Base-by-base conservation (phyloP, 2,329 filamentous ascomycete genomes). In the Ophiostoma tasmaniense region DNA sequence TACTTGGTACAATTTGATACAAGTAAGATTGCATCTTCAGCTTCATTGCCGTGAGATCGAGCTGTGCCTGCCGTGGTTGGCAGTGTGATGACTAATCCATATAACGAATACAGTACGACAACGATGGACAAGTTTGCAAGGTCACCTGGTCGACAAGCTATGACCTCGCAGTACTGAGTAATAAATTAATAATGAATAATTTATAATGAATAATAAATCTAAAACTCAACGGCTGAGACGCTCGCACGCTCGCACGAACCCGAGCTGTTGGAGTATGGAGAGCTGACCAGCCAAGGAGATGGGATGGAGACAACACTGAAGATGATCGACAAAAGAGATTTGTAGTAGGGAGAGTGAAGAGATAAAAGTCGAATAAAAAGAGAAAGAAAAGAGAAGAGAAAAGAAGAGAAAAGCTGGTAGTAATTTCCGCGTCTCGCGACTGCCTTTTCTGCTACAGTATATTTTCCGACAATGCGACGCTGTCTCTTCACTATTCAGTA, bases 391-490 rank as follows among this genome's bases (percentile, higher is more conserved):
- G 13, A n/a, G 39, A 42, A 42, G 3, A 20, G 6, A 42, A 20
- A 20, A 17, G 39, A 42, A 6, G 14, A 42, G 17, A 42, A 42
- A 3, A 42, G 4, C n/a, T n/a, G n/a, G n/a, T n/a, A n/a, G n/a
- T n/a, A n/a, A n/a, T 22, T 55, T 52, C n/a, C n/a, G 50, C 50
- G 50, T 52, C 11, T 25, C 45, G 20, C 0, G 2, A 50, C 33
- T n/a, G 17, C 42, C 11, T 65, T 65, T 35, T 66, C 33, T 25
- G 22, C 13, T 28, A 33, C 30, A 33, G 30, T 3, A 33, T 66
- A 37, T 66, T 66, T 45, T 39, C 62, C 62, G 37, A 45, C 22
- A 10, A 30, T 66, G 25, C 62, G 33, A 65, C 62, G 62, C 39
- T 65, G 50, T 25, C 8, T 55, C 13, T 39, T 1, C 10, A 1